Evolutionary conservation across 2,329 filamentous ascomycete genomes (phyloP).

Genomic region (Hypoxylon sp.): DNA sequence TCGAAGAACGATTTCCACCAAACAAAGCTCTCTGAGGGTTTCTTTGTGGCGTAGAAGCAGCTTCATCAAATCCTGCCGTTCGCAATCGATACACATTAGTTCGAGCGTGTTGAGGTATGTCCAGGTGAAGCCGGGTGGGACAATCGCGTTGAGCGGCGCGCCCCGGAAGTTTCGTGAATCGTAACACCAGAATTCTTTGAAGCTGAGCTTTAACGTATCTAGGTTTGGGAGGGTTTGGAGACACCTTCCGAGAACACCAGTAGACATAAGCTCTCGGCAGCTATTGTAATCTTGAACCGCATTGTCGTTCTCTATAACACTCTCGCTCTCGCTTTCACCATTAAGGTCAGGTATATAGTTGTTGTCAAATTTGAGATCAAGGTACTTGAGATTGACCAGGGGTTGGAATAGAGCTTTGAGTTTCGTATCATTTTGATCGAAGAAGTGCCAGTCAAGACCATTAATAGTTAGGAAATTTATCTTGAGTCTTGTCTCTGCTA

Average conservation of each 20-base stretch:
- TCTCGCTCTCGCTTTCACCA: too few relatives aligned
- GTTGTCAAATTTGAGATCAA: constrained; percentile 1
- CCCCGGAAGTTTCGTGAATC: neutral
- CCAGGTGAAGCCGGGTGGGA: constrained; percentile 2
- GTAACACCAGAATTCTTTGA: neutral
- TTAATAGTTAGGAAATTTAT: constrained; percentile 1
- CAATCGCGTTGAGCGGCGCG: neutral
- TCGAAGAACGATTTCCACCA: neutral
- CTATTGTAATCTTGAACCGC: neutral
- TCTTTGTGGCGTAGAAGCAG: constrained; percentile 10
- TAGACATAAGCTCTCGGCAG: neutral
- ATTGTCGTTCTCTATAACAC: too few relatives aligned
- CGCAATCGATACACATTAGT: neutral
- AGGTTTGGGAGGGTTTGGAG: constrained; percentile 2
- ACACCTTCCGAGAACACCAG: constrained; percentile 6
- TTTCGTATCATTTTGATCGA: neutral
- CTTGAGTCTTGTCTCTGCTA: neutral
- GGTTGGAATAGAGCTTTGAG: neutral
- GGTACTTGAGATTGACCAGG: neutral
- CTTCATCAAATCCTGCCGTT: constrained; percentile 20
- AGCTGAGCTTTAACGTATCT: neutral
- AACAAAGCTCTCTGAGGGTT: constrained; percentile 9
- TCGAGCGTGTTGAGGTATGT: neutral
- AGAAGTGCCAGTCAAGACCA: constrained; percentile 6
- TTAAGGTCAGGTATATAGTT: neutral